Evolutionary conservation across 2,329 filamentous ascomycete genomes (phyloP).

Genomic region (Colletotrichum sublineola): DNA sequence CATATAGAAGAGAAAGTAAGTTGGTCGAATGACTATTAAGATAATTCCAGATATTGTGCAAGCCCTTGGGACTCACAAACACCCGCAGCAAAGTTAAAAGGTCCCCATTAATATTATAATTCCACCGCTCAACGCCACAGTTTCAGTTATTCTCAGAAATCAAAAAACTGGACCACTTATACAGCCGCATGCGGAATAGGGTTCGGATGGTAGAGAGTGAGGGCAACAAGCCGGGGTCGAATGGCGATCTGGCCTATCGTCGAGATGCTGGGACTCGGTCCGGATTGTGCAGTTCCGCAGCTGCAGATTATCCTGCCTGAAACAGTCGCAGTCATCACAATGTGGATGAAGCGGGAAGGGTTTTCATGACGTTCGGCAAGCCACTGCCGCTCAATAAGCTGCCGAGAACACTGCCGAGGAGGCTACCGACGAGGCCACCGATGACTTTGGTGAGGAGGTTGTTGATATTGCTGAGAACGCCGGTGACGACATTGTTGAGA

Average conservation of each 20-base stretch:
- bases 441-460: background rate
- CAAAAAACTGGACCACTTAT: background rate
- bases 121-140: constrained; percentile 13
- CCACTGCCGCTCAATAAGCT: background rate
- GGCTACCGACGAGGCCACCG: background rate
- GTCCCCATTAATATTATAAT: constrained; percentile 24
- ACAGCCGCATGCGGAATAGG: constrained; percentile 6
- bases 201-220: background rate
- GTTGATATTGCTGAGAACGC: background rate
- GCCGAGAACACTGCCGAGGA: background rate
- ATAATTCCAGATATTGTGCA: constrained; percentile 29
- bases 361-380: background rate
- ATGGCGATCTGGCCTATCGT: background rate
- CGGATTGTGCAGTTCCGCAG: constrained; percentile 28
- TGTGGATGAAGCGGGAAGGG: background rate
- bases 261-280: constrained; percentile 6
- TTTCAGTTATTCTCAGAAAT: constrained; percentile 31
- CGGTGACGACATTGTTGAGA: background rate
- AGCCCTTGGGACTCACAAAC: constrained; percentile 31
- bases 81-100: constrained; percentile 34
- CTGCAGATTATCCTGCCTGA: constrained; percentile 29
- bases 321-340: constrained; percentile 19
- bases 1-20: constrained; percentile 30
- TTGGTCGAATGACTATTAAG: constrained; percentile 29
- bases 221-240: constrained; percentile 8